These are phyloP conservation scores for Ceratobasidium sp. DNA, from an alignment of 1,284 basidiomycete genomes.

Conservation along the genomic window DNA sequence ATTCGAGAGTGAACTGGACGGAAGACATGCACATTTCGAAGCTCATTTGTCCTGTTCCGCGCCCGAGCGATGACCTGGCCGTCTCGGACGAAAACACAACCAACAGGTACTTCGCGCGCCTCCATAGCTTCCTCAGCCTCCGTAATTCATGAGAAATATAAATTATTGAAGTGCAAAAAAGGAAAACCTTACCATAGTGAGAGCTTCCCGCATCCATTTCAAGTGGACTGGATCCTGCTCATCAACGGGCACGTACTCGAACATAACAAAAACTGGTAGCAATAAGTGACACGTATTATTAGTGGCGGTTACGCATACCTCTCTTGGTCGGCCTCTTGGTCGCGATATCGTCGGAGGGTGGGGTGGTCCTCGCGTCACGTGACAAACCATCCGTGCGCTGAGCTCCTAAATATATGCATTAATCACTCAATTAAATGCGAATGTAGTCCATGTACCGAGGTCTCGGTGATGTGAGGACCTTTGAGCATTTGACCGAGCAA, in stretches of 20 bases:
- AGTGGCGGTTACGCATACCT: not conserved
- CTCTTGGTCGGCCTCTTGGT: not conserved
- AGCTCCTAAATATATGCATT: slow-evolving; percentile 1
- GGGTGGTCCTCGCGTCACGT: not conserved
- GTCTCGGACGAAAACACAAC: slow-evolving; percentile 92
- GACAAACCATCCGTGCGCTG: not conserved
- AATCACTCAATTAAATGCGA: too few species aligned
- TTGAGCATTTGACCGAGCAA: too few species aligned
- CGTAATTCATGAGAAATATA: not conserved
- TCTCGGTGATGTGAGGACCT: too few species aligned
- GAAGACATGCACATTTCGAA: slow-evolving; percentile 75
- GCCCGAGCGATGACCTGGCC: slow-evolving; percentile 82
- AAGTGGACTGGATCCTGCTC: slow-evolving; percentile 48
- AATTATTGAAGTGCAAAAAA: not conserved
- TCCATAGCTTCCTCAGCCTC: slow-evolving; percentile 87
- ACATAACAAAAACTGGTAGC: not conserved
- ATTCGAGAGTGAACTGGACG: slow-evolving; percentile 12
- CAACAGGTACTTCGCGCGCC: slow-evolving; percentile 93
- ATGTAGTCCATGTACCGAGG: too few species aligned
- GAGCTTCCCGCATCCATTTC: slow-evolving; percentile 50
- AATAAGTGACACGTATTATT: not conserved
- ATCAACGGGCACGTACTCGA: slow-evolving; percentile 29
- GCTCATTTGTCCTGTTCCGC: slow-evolving; percentile 94
- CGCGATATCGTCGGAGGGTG: not conserved
- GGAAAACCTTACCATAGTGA: slow-evolving; percentile 47